Conservation (phyloP, 306 rosid genomes). For the Rosa persica region DNA sequence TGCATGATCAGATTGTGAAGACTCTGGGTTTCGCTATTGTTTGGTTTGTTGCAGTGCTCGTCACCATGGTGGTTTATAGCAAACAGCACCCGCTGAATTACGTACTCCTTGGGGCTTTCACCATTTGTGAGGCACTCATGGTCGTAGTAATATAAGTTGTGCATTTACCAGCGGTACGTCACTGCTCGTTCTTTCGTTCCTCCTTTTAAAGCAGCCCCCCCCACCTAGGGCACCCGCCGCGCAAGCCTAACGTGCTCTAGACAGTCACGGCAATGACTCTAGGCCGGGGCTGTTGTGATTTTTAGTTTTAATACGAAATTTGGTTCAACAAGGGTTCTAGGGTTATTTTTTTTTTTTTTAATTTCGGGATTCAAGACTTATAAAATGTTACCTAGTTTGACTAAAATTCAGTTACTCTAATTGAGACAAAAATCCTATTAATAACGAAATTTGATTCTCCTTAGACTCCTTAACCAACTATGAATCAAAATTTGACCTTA, state of each 20-base stretch:
- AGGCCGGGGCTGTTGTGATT: background rate
- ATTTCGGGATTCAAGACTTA: too few relatives aligned
- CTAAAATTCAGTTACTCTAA: too few relatives aligned
- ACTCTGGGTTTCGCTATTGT: background rate
- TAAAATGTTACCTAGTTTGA: too few relatives aligned
- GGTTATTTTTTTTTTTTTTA: too few relatives aligned
- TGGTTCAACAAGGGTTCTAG: background rate
- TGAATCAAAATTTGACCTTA: too few relatives aligned
- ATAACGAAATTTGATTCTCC: background rate
- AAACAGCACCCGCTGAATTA: slow-evolving; percentile 50
- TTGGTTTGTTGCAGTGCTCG: slow-evolving; percentile 31
- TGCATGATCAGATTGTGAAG: background rate
- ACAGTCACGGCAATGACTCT: background rate
- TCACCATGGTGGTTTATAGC: slow-evolving; percentile 36
- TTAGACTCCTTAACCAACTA: background rate
- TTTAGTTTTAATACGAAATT: background rate
- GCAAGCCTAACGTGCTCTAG: background rate
- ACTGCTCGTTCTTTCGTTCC: background rate
- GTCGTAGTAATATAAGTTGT: slow-evolving; percentile 46
- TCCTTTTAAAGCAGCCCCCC: background rate
- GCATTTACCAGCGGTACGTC: slow-evolving; percentile 38
- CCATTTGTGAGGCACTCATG: slow-evolving; percentile 37
- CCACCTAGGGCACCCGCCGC: background rate
- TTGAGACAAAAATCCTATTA: too few relatives aligned
- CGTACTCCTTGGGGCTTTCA: slow-evolving; percentile 42